Evolutionary conservation across 1,284 basidiomycete genomes (phyloP).

Genomic region (Ganoderma multipileum): DNA sequence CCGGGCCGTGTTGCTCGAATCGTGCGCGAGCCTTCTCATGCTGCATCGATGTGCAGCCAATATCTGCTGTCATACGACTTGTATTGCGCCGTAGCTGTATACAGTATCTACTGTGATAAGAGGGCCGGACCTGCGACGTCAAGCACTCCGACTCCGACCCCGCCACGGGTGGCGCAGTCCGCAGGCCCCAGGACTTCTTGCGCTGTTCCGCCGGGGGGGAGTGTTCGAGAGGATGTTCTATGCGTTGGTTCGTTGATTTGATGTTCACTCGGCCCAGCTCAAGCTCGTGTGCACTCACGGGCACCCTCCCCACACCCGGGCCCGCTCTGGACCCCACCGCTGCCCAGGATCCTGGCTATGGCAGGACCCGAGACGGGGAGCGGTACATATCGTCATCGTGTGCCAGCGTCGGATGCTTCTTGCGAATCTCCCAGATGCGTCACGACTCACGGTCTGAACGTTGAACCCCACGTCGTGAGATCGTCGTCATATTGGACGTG

Average conservation of each 20-base stretch:
- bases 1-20: constrained; percentile 3
- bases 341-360: constrained; percentile 4
- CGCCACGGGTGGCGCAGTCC: background rate
- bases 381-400: constrained; percentile 1
- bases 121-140: background rate
- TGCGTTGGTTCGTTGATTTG: background rate
- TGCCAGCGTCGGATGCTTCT: background rate
- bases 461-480: background rate
- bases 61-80: constrained; percentile 8
- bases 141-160: background rate
- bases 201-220: constrained; percentile 3
- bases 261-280: background rate
- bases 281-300: background rate
- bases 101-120: background rate
- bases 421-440: background rate
- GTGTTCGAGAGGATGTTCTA: background rate
- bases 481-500: constrained; percentile 1
- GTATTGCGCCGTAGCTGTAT: background rate
- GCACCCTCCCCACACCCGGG: background rate
- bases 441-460: background rate
- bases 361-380: background rate
- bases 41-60: background rate
- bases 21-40: background rate
- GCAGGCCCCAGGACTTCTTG: background rate
- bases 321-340: background rate